phyloP scores from a whole-genome alignment of 2,329 filamentous ascomycete species.

The Lachnellula subtilissima region DNA sequence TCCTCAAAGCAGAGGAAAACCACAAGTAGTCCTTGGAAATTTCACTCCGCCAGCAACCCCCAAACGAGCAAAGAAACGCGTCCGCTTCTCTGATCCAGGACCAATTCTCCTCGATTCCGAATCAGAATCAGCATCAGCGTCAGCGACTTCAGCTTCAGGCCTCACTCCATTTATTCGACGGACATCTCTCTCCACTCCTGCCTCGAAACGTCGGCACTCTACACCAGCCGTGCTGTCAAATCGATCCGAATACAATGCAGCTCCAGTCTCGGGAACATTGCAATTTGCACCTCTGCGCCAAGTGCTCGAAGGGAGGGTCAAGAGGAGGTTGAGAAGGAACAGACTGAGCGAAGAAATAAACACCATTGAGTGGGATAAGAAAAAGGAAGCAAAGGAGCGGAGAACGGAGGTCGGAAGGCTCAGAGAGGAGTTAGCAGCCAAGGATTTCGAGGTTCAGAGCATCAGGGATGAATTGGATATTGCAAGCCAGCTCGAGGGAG shows the following conservation, averaged over 20 bases:
- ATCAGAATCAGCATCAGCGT: conserved; percentile 27
- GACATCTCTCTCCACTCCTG: conserved; percentile 39
- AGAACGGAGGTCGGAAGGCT: conserved; percentile 47
- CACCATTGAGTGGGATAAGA: conserved; percentile 44
- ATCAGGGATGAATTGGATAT: conserved; percentile 28
- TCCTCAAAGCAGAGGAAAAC: background rate
- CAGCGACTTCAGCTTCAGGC: conserved; percentile 41
- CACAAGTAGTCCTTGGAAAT: conserved; percentile 15
- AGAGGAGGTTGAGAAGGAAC: conserved; percentile 52
- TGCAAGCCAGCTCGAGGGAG: conserved; percentile 26
- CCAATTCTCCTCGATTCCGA: conserved; percentile 29
- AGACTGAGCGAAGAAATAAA: conserved; percentile 56
- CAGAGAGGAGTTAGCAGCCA: conserved; percentile 38
- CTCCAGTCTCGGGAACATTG: conserved; percentile 35
- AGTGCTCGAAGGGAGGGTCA: conserved; percentile 52
- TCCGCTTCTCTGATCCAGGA: conserved; percentile 57
- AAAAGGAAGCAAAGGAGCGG: conserved; percentile 35
- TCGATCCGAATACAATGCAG: conserved; percentile 18
- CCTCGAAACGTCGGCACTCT: conserved; percentile 43
- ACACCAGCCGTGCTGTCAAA: conserved; percentile 33
- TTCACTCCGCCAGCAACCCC: conserved; percentile 28
- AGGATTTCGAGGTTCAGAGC: conserved; percentile 28
- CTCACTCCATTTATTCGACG: conserved; percentile 55
- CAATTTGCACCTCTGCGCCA: conserved; percentile 49
- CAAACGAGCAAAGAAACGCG: conserved; percentile 40